phyloP scores from a whole-genome alignment of 805 yeast genomes.

The Kodamaea fukazawae region DNA sequence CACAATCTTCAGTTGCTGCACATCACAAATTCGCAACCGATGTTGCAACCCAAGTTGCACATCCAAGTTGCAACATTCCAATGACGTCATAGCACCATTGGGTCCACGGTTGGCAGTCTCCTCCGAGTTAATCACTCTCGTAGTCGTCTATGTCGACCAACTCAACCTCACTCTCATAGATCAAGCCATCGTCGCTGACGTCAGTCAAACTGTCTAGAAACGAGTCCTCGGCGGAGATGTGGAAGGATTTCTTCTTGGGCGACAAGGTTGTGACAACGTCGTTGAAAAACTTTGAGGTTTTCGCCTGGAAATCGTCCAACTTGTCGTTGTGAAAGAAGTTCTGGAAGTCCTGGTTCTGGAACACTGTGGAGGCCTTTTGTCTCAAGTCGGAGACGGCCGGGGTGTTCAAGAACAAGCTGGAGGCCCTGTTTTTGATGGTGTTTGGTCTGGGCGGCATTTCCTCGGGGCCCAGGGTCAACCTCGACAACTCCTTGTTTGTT shows the following conservation, averaged over 20 bases:
- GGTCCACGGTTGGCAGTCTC: not conserved
- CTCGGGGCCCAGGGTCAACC: slow-evolving; percentile 5
- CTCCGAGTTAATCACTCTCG: slow-evolving; percentile 15
- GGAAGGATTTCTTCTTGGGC: slow-evolving; percentile 17
- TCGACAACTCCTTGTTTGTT: slow-evolving; percentile 9
- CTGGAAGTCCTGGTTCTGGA: slow-evolving; percentile 8
- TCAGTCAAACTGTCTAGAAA: slow-evolving; percentile 26
- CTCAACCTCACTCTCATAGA: slow-evolving; percentile 10
- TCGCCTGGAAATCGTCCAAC: slow-evolving; percentile 21
- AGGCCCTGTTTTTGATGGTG: slow-evolving; percentile 20
- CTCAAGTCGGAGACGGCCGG: slow-evolving; percentile 9
- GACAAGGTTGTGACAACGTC: slow-evolving; percentile 24
- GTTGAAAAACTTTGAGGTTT: slow-evolving; percentile 26
- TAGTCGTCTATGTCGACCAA: slow-evolving; percentile 26
- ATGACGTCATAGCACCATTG: not conserved
- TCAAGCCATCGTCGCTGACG: slow-evolving; percentile 20
- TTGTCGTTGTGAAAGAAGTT: slow-evolving; percentile 7
- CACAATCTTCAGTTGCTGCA: too few relatives aligned
- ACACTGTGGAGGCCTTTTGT: slow-evolving; percentile 6
- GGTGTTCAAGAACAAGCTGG: slow-evolving; percentile 15
- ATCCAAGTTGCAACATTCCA: too few relatives aligned
- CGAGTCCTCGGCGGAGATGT: slow-evolving; percentile 8
- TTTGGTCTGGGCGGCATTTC: slow-evolving; percentile 6
- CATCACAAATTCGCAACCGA: too few relatives aligned
- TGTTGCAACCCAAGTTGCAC: too few relatives aligned